A percentile compares a stretch with the other conserved stretches of the same genome.
These are phyloP conservation scores for Lippia alba DNA, from an alignment of 305 asterid species.

Conservation along the genomic window DNA sequence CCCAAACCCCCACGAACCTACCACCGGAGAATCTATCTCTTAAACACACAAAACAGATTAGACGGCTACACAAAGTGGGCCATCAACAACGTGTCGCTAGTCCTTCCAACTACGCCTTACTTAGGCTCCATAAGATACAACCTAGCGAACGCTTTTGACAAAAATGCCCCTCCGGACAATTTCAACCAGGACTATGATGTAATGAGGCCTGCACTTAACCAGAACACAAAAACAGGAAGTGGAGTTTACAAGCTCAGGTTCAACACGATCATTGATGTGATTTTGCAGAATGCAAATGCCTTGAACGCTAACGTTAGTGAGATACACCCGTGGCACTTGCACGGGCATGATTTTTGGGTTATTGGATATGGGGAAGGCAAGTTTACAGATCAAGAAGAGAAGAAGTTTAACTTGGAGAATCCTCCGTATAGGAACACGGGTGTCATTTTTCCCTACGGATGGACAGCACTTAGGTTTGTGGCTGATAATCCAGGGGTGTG, in stretches of 20 bases:
- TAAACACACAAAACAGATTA: conserved; percentile 68
- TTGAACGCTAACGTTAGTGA: conserved; percentile 60
- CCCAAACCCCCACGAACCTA: conserved; percentile 48
- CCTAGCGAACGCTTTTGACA: conserved; percentile 49
- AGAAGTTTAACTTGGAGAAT: conserved; percentile 52
- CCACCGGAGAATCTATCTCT: conserved; percentile 47
- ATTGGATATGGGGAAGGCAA: conserved; percentile 77
- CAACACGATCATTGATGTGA: conserved; percentile 65
- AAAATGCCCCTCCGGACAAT: conserved; percentile 46
- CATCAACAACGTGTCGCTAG: conserved; percentile 71
- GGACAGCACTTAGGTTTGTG: conserved; percentile 83
- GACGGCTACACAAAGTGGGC: conserved; percentile 72
- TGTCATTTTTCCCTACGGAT: conserved; percentile 73
- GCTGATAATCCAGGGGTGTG: conserved; percentile 88
- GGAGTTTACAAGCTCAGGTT: conserved; percentile 54
- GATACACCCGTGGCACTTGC: conserved; percentile 89
- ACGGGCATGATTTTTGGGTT: conserved; percentile 87
- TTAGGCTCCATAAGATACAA: conserved; percentile 57
- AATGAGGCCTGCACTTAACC: conserved; percentile 53
- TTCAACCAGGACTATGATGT: conserved; percentile 48
- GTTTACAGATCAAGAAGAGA: conserved; percentile 46
- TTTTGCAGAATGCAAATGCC: conserved; percentile 77
- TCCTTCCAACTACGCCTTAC: conserved; percentile 71
- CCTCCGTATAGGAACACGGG: conserved; percentile 74
- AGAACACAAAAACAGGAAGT: conserved; percentile 56